phyloP scores from a whole-genome alignment of 148 eudicot species.

The Chenopodium formosanum region DNA sequence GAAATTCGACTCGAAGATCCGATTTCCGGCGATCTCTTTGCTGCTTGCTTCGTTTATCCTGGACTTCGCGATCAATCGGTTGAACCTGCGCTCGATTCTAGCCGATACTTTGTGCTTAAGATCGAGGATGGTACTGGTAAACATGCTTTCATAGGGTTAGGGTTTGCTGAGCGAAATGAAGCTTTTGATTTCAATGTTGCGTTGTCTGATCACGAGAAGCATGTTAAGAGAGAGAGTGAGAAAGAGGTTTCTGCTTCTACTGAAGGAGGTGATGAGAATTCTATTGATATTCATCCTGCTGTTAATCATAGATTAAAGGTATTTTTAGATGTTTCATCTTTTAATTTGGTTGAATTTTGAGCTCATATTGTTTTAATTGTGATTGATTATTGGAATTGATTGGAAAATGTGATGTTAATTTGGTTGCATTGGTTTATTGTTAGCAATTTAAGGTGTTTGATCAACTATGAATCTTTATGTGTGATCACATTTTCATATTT shows the following conservation, averaged over 20 bases:
- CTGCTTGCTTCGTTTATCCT: constrained; percentile 74
- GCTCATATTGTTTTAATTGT: not conserved
- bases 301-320: constrained; percentile 95
- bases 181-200: constrained; percentile 99
- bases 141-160: constrained; percentile 86
- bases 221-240: constrained; percentile 71
- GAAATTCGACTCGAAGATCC: constrained; percentile 98
- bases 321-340: not conserved
- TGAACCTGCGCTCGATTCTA: constrained; percentile 85
- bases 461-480: not conserved
- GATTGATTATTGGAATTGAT: too few relatives aligned
- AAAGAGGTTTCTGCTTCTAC: constrained; percentile 36
- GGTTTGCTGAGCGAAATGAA: constrained; percentile 86
- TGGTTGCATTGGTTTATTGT: not conserved
- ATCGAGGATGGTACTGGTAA: constrained; percentile 95
- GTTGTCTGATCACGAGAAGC: constrained; percentile 90
- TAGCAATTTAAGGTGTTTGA: not conserved
- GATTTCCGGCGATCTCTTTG: constrained; percentile 81
- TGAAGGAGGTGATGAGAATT: constrained; percentile 38
- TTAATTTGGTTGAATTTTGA: not conserved
- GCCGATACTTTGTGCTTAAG: constrained; percentile 80
- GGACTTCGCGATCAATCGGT: constrained; percentile 76
- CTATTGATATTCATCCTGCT: constrained; percentile 91
- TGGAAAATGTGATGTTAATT: not conserved
- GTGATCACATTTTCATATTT: not conserved